These are phyloP conservation scores for Pyricularia sp. DNA, from an alignment of 2,329 filamentous ascomycete genomes.

Conservation along the genomic window DNA sequence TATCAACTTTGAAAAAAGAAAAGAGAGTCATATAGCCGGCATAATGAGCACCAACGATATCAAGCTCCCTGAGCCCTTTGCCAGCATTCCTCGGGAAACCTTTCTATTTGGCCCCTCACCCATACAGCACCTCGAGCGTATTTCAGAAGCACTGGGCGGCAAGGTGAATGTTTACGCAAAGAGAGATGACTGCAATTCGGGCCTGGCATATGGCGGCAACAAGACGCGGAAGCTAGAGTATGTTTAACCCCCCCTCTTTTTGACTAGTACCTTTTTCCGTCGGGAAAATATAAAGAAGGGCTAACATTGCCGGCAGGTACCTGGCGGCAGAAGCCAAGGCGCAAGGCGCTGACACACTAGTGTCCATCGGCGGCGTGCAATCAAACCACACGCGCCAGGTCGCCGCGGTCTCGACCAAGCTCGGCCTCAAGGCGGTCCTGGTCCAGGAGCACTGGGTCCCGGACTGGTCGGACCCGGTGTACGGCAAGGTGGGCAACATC, in stretches of 20 bases:
- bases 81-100: conserved; percentile 45
- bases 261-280: background rate
- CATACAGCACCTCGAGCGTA: conserved; percentile 53
- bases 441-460: conserved; percentile 57
- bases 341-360: conserved; percentile 44
- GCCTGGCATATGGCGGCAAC: conserved; percentile 54
- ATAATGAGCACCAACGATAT: conserved; percentile 13
- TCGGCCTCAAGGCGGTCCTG: conserved; percentile 42
- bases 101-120: conserved; percentile 57
- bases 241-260: conserved; percentile 6
- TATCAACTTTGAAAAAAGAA: background rate
- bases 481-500: conserved; percentile 56
- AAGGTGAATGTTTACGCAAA: conserved; percentile 56
- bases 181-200: conserved; percentile 58
- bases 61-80: conserved; percentile 46
- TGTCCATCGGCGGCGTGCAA: conserved; percentile 55
- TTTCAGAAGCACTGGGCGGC: conserved; percentile 45
- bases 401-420: conserved; percentile 44
- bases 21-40: background rate
- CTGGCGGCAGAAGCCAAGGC: conserved; percentile 49
- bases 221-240: conserved; percentile 57
- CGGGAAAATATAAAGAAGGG: background rate
- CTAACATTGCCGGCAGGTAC: conserved; percentile 31
- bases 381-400: conserved; percentile 60
- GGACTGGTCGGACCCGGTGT: conserved; percentile 43